Evolutionary conservation across 352 stramenopile species (phyloP), one percentile per base, ranked within the genome.

Genomic region (Globisporangium canariense): DNA sequence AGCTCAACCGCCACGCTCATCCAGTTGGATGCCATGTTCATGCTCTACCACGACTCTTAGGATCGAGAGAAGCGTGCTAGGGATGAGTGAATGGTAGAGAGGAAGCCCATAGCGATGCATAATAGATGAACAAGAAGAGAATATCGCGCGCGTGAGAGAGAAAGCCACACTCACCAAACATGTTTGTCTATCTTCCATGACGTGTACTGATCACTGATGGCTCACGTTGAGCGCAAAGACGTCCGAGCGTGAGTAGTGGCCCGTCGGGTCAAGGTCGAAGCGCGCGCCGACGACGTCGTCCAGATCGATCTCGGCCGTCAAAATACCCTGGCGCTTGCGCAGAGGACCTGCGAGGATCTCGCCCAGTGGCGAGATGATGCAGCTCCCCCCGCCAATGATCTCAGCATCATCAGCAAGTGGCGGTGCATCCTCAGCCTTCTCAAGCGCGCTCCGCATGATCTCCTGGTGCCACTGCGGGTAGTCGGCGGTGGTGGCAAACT

Each of bases 381-480:
- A 73, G 57, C 62, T 69, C n/a, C 66, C 66, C 20, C 66, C 66
- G 1, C 62, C 56, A 43, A 73, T 73, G 62, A 73, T 68, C 66
- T 62, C 66, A 0, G 56, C 53, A 50, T 73, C 66, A 25, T 66
- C 60, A 20, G 56, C 11, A 10, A 66, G 55, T 10, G 43, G 14
- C 13, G 57, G 8, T 5, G n/a, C 25, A n/a, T 43, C 54, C 10
- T n/a, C 22, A 3, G 22, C 0, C 3, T 57, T 20, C 25, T 32
- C 22, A 10, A 70, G 53, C 3, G 22, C 34, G 9, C 50, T 43
- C 4, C 40, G 34, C 52, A 71, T 66, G 43, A 61, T 50, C n/a
- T 52, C 53, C 20, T 49, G 65, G 57, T 73, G 62, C 66, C 66
- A 73, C 25, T 40, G 20, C 2, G 66, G 66, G 38, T 60, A 73